Base-by-base conservation (phyloP, 1,284 basidiomycete species). In the Ganoderma boninense region DNA sequence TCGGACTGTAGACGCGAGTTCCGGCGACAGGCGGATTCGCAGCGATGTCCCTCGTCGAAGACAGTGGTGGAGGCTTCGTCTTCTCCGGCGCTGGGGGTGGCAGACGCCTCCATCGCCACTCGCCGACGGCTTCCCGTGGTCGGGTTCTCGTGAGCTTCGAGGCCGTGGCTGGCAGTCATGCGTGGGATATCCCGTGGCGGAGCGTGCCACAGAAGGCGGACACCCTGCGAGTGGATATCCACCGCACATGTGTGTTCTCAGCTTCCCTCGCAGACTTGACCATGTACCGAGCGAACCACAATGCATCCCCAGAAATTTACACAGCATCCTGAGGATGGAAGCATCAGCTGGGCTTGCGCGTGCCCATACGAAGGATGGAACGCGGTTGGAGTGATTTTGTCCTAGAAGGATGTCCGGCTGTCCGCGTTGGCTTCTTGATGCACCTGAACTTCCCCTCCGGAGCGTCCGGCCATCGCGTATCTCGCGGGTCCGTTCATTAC, bases 61-160 rank as follows among this genome's bases (percentile, higher is more conserved):
- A 3, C 35, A 35, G 42, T 43, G 42, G 42, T 11, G 42, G 13
- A 49, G 16, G 18, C 29, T 57, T 57, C 54, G 54, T 35, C 14
- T 57, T 57, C 54, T 57, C 14, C 29, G 54, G 26, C 54, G 54
- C 52, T 29, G 52, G n/a, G 52, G 26, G 46, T n/a, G 8, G n/a
- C 10, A 54, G 52, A 54, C 52, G 52, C 46, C 46, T 49, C 46
- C 46, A 49, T 49, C n/a, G 46, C 54, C 54, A 57, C 54, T 8
- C 54, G 26, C 54, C 54, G 29, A 32, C 32, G 26, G 54, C 29
- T 57, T 35, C 29, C 54, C 54, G 54, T 29, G 54, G 11, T 57
- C 23, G 32, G 16, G 32, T 57, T 32, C 32, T 57, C 54, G 14
- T 57, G 54, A 32, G 54, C 54, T 57, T 57, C 54, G 54, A 57